Evolutionary conservation across 805 yeast genomes (phyloP), one percentile per base, ranked within the genome.

Genomic region (Torulaspora delbrueckii): DNA sequence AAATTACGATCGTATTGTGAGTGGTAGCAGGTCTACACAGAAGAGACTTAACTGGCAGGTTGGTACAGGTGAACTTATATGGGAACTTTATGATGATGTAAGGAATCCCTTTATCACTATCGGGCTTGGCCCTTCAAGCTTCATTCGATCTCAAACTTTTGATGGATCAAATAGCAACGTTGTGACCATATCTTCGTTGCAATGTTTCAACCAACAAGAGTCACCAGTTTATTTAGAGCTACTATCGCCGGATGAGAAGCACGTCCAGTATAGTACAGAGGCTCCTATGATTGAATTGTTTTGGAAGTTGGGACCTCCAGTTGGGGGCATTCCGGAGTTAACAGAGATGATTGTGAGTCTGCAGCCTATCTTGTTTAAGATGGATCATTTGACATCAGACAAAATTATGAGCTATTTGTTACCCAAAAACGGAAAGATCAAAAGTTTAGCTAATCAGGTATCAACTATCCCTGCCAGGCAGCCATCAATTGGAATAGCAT

Each of bases 311-410:
- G 66, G 76, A 22, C 72, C 71, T 5, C 79, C 85, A 0, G 78
- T 82, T 23, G 87, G 86, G 8, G 89, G 89, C 6, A 82, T 82
- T 18, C 61, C 75, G 0, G 74, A 79, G 24, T 67, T 82, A 58
- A 75, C 74, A 33, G 67, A 73, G 30, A 76, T 82, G 28, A 58
- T 67, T n/a, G 62, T 81, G 19, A 53, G 65, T 0, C 59, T 79
- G 30, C 76, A 75, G 37, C 86, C 89, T 0, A 55, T 81, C 38
- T 70, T 73, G 43, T 67, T 82, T 24, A 80, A 77, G 51, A 65
- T 82, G 57, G 87, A 82, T 47, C 76, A 76, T 57, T 55, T 60
- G 2, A 75, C 84, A 1, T 76, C 84, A 1, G 73, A 69, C 36
- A 69, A 65, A 31, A 51, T 82, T 8, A 72, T 76, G 59, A 62